Evolutionary conservation across 2,329 filamentous ascomycete genomes (phyloP), one percentile per base, ranked within the genome.

Genomic region (Botryotinia convoluta): DNA sequence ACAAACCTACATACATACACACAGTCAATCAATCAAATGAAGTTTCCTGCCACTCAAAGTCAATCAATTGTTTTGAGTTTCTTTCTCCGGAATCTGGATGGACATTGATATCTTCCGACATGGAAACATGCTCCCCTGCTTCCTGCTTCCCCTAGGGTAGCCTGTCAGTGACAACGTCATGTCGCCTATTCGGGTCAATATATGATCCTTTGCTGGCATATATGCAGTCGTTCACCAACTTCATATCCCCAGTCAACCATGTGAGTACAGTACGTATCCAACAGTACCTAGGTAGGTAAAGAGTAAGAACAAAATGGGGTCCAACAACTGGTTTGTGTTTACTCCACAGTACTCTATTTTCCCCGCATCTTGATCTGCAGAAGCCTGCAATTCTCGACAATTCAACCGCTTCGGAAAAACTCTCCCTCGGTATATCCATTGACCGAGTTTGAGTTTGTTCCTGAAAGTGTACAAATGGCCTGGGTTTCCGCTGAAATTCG

Each of bases 351-450:
- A 5, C 44, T 65, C 29, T n/a, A 35, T 20, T 39, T 64, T 22
- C 62, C 73, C 63, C 60, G 61, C 73, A 74, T 72, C 54, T 72
- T 48, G 39, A 61, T 42, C 32, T 51, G 71, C 71, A 69, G 48
- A 59, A 51, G 62, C 68, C 71, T 68, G 63, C 71, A n/a, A 37
- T 44, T 69, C 54, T 69, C n/a, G 29, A 69, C 48, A 73, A 57
- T 65, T 59, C 59, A 68, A 62, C 73, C 64, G 70, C 37, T 57
- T 42, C 73, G 73, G 73, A 73, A 72, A 64, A 74, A 65, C 37
- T 63, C 20, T 26, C 39, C 35, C 63, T 74, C 73, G 73, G 73
- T 72, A 62, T 60, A 69, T 72, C 54, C 45, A 32, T 69, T 45
- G 48, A 57, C 69, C 72, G 51, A 75, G 62, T 68, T 44, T 57